These are phyloP conservation scores for Fraxinus albicans DNA, from an alignment of 305 asterid species.

Conservation along the genomic window DNA sequence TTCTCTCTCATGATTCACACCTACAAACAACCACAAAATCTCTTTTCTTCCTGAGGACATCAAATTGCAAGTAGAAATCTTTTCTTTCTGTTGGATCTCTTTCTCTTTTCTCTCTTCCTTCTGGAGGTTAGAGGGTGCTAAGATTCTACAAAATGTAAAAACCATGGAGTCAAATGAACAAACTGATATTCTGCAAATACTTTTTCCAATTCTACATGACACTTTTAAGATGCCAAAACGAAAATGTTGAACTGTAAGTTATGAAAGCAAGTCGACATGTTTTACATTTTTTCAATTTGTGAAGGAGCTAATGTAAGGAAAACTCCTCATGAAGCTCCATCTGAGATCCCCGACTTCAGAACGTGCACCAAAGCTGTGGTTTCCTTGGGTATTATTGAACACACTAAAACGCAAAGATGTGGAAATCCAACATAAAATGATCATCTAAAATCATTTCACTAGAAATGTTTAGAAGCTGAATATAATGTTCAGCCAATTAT, in stretches of 20 bases:
- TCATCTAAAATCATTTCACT: background rate
- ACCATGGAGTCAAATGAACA: background rate
- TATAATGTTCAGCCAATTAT: background rate
- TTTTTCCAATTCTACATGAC: background rate
- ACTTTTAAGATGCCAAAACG: background rate
- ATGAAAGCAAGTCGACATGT: background rate
- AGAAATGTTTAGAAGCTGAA: background rate
- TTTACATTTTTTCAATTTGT: background rate
- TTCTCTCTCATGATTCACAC: constrained; percentile 34
- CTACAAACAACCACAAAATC: constrained; percentile 10
- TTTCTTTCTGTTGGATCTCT: background rate
- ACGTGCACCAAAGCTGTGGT: background rate
- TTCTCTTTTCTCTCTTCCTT: background rate
- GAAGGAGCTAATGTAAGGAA: background rate
- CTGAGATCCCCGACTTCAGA: background rate
- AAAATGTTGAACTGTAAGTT: no score
- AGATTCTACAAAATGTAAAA: background rate
- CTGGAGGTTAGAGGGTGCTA: background rate
- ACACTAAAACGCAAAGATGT: background rate
- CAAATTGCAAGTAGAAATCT: background rate
- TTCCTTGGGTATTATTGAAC: background rate
- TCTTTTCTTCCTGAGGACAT: background rate
- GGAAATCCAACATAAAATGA: background rate
- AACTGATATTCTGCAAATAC: background rate
- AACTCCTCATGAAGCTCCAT: background rate